These are phyloP conservation scores for Arxiozyma bovina DNA, from an alignment of 1,139 yeast species.

Conservation along the genomic window DNA sequence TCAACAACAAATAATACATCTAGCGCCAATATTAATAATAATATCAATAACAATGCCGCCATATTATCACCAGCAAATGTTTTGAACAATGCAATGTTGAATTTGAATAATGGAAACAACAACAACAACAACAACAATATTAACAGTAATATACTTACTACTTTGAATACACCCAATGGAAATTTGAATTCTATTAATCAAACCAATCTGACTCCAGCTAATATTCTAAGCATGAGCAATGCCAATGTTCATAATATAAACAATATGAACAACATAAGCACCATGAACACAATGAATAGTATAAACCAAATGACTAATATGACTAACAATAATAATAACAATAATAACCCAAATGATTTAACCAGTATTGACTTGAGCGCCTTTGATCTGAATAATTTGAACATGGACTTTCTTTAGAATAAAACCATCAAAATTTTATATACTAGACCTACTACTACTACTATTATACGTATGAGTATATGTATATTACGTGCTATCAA, in stretches of 20 bases:
- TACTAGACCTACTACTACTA: not conserved
- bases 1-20: not conserved
- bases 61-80: constrained; percentile 5
- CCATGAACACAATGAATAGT: not conserved
- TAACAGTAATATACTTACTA: not conserved
- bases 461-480: too few species aligned
- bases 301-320: constrained; percentile 12
- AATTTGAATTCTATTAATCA: constrained; percentile 1
- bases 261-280: constrained; percentile 3
- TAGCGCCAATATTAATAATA: not conserved
- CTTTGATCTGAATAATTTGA: constrained; percentile 23
- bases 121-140: constrained; percentile 8
- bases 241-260: not conserved
- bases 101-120: not conserved
- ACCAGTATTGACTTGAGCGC: constrained; percentile 21
- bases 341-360: constrained; percentile 12
- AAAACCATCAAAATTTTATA: too few species aligned
- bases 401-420: constrained; percentile 25
- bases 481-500: not conserved
- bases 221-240: constrained; percentile 25
- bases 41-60: not conserved
- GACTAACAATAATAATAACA: not conserved
- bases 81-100: not conserved
- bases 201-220: constrained; percentile 22
- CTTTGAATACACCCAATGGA: not conserved